These are phyloP conservation scores for Russula vinacea DNA, from an alignment of 768 basidiomycete genomes.

Conservation along the genomic window DNA sequence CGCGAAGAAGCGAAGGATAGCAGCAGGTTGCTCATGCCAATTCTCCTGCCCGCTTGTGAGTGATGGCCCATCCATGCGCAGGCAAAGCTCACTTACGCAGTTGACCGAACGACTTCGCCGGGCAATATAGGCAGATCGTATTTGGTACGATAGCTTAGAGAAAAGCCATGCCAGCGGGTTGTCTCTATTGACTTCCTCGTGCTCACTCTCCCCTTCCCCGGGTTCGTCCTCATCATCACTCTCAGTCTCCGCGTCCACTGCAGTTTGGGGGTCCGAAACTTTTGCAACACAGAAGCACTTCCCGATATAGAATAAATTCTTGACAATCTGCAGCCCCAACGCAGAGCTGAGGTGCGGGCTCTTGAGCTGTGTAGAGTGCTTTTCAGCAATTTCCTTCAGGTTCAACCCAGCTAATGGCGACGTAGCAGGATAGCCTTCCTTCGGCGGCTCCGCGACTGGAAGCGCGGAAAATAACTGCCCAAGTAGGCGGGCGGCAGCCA, in stretches of 20 bases:
- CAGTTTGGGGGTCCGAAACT: constrained; percentile 29
- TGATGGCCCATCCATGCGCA: neutral
- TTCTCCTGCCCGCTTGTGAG: constrained; percentile 50
- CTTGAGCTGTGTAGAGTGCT: constrained; percentile 57
- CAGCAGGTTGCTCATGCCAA: constrained; percentile 80
- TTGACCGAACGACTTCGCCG: constrained; percentile 53
- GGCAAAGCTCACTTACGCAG: constrained; percentile 40
- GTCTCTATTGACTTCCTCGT: constrained; percentile 20
- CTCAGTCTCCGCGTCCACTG: constrained; percentile 34
- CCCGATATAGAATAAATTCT: constrained; percentile 90
- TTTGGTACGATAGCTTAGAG: constrained; percentile 88
- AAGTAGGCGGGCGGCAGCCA: constrained; percentile 70
- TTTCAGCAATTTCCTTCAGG: constrained; percentile 13
- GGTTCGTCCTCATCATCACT: constrained; percentile 31
- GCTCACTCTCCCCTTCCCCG: constrained; percentile 18
- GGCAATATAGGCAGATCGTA: constrained; percentile 68
- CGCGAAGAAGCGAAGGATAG: constrained; percentile 89
- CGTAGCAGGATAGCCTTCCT: constrained; percentile 25
- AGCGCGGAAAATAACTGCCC: constrained; percentile 63
- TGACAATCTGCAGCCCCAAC: constrained; percentile 81
- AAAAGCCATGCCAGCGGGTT: constrained; percentile 87
- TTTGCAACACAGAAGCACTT: constrained; percentile 67
- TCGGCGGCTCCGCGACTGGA: constrained; percentile 42
- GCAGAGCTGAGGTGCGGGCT: constrained; percentile 72
- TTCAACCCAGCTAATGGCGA: constrained; percentile 25